These are phyloP conservation scores for Termitomyces sp. DNA, from an alignment of 768 basidiomycete species.

Conservation along the genomic window DNA sequence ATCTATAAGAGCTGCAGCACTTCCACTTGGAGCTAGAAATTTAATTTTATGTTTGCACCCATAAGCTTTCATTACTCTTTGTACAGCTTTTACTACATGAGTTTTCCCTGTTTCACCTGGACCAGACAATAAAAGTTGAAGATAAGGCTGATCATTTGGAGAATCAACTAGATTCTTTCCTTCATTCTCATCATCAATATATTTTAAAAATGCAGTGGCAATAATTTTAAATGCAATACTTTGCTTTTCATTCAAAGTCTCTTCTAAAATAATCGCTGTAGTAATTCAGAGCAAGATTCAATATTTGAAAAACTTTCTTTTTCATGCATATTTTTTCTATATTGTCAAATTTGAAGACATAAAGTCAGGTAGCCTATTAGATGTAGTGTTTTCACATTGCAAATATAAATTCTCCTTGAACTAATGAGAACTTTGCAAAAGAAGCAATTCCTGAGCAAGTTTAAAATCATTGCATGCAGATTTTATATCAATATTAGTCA, in stretches of 20 bases:
- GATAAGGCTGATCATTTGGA: neutral
- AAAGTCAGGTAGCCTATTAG: neutral
- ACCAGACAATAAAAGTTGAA: conserved; percentile 10
- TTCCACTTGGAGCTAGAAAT: conserved; percentile 23
- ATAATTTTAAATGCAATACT: neutral
- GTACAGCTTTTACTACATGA: conserved; percentile 23
- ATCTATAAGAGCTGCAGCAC: too few relatives aligned
- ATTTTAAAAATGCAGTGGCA: neutral
- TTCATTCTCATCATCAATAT: neutral
- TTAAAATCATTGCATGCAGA: neutral
- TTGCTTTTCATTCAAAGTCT: neutral
- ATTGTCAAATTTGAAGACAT: neutral
- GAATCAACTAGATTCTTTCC: neutral
- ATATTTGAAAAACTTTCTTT: too few relatives aligned
- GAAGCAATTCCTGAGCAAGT: neutral
- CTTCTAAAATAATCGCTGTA: neutral
- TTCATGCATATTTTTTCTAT: too few relatives aligned
- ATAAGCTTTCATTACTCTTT: conserved; percentile 18
- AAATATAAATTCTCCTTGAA: neutral
- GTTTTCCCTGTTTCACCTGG: conserved; percentile 32
- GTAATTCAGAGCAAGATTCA: too few relatives aligned
- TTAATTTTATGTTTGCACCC: conserved; percentile 18
- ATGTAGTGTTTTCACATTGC: neutral
- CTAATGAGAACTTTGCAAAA: neutral
- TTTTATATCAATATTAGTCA: neutral